Evolutionary conservation across 1,139 yeast genomes (phyloP).

Genomic region (Lodderomyces jiufengensis): DNA sequence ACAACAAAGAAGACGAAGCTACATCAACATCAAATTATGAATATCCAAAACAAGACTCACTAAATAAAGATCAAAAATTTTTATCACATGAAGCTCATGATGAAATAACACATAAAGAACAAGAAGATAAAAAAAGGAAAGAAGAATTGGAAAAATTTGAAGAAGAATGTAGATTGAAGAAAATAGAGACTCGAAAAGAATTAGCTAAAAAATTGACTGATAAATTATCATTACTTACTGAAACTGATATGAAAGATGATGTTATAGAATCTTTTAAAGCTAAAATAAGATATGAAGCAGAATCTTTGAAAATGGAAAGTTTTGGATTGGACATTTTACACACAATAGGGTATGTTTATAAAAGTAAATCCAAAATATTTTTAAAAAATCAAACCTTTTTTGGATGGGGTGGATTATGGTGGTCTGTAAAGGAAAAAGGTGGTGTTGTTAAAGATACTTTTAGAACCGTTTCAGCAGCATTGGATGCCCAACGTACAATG

Average conservation of each 20-base stretch:
- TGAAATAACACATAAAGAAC: slow-evolving; percentile 32
- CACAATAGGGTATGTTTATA: slow-evolving; percentile 76
- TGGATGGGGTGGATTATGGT: slow-evolving; percentile 83
- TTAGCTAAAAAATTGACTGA: slow-evolving; percentile 63
- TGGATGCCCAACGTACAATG: slow-evolving; percentile 88
- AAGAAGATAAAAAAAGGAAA: slow-evolving; percentile 45
- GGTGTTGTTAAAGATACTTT: slow-evolving; percentile 81
- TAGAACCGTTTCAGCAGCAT: slow-evolving; percentile 77
- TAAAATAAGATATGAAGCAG: slow-evolving; percentile 80
- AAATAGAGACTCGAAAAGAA: slow-evolving; percentile 66
- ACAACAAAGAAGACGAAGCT: background rate
- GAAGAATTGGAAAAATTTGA: slow-evolving; percentile 74
- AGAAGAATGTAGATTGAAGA: slow-evolving; percentile 69
- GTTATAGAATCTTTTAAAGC: slow-evolving; percentile 65
- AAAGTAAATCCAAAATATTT: slow-evolving; percentile 60
- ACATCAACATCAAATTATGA: background rate
- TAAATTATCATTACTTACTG: slow-evolving; percentile 74
- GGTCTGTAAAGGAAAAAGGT: slow-evolving; percentile 83
- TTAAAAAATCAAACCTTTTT: slow-evolving; percentile 65
- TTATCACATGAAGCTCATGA: slow-evolving; percentile 13
- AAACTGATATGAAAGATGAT: slow-evolving; percentile 69
- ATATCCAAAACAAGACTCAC: background rate
- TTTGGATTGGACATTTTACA: slow-evolving; percentile 90
- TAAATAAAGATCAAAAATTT: slow-evolving; percentile 4
- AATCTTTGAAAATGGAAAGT: slow-evolving; percentile 85